These are phyloP conservation scores for Phytopythium montanum DNA, from an alignment of 352 stramenopile species.

Conservation along the genomic window DNA sequence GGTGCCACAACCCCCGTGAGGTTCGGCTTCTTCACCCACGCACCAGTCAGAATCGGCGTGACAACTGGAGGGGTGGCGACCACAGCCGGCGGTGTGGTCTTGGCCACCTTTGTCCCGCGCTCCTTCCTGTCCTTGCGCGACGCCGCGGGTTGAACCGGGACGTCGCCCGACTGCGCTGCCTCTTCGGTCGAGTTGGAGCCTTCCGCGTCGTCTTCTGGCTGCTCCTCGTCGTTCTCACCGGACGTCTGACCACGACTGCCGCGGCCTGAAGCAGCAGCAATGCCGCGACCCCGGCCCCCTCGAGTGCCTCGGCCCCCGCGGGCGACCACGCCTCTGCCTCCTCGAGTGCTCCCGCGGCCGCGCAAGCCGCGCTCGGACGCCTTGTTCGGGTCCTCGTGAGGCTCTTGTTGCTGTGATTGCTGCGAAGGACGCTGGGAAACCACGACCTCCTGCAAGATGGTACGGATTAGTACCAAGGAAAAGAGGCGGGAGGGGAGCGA, in stretches of 20 bases:
- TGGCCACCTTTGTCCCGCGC: constrained; percentile 26
- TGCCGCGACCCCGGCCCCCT: constrained; percentile 34
- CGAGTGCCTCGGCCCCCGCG: constrained; percentile 52
- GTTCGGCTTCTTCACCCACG: constrained; percentile 75
- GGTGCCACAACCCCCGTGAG: constrained; percentile 31
- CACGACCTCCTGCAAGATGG: background rate
- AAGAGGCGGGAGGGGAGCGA: background rate
- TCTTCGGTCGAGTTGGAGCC: constrained; percentile 27
- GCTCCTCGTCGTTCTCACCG: constrained; percentile 44
- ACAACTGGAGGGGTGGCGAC: constrained; percentile 41
- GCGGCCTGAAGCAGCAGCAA: constrained; percentile 15
- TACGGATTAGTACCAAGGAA: background rate
- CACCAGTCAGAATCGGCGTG: constrained; percentile 54
- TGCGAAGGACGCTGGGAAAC: constrained; percentile 33
- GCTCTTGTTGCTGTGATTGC: constrained; percentile 34
- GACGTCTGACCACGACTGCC: constrained; percentile 23
- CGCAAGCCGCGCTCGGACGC: constrained; percentile 31
- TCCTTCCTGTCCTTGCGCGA: constrained; percentile 45
- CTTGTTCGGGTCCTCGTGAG: constrained; percentile 21
- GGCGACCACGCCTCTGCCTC: constrained; percentile 43
- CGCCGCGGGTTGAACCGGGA: constrained; percentile 23
- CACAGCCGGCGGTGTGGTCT: constrained; percentile 31
- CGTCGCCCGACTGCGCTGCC: constrained; percentile 13
- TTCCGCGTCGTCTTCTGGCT: constrained; percentile 36
- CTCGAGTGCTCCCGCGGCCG: constrained; percentile 31